phyloP scores from a whole-genome alignment of 164 flowering plant species.

The Warburgia ugandensis region DNA sequence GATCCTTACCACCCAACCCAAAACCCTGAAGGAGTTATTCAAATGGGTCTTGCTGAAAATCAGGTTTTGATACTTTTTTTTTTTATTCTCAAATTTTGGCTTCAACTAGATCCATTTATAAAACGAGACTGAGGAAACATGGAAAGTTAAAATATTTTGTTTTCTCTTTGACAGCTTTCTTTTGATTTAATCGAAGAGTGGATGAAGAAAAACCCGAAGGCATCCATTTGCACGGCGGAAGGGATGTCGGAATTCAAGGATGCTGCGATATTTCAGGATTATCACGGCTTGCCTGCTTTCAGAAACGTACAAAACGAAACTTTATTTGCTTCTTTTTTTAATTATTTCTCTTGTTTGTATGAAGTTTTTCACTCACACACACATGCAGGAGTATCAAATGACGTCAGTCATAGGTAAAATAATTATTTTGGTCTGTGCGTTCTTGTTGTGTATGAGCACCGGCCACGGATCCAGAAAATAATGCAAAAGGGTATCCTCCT shows the following conservation, averaged over 20 bases:
- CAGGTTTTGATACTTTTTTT: conserved; percentile 11
- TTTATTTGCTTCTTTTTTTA: not conserved
- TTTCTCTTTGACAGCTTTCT: conserved; percentile 36
- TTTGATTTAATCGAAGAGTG: conserved; percentile 45
- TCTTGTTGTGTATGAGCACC: no score
- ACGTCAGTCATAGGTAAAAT: no score
- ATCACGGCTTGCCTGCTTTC: conserved; percentile 54
- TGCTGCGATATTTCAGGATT: conserved; percentile 58
- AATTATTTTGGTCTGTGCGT: no score
- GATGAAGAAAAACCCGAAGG: conserved; percentile 40
- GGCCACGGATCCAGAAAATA: no score
- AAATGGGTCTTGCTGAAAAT: conserved; percentile 35
- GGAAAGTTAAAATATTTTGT: not conserved
- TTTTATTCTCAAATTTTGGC: not conserved
- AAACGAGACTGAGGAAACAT: not conserved
- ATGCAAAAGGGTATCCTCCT: no score
- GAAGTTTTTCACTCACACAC: no score
- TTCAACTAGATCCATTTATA: no score
- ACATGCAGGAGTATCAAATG: no score
- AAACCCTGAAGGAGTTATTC: conserved; percentile 25
- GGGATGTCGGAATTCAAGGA: conserved; percentile 40
- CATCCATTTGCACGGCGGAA: conserved; percentile 54
- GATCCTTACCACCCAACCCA: conserved; percentile 22
- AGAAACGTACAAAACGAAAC: conserved; percentile 29
- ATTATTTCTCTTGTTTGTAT: not conserved